A percentile compares a stretch with the other conserved stretches of the same genome.
Evolutionary conservation across 768 basidiomycete genomes (phyloP).

Genomic region (Trametes elegans): DNA sequence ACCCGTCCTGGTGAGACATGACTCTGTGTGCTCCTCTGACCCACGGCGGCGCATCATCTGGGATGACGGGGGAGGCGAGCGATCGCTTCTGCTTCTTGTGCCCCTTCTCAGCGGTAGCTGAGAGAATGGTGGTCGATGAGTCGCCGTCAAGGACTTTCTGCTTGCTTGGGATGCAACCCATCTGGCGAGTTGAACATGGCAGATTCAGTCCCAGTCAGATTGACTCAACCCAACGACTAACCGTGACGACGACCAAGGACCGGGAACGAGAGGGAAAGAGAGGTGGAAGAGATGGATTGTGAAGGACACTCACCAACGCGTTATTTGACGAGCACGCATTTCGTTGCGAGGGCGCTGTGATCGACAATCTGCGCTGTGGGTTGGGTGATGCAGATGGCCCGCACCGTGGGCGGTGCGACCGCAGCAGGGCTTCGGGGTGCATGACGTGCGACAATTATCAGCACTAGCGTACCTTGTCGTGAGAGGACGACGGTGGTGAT

Average conservation of each 20-base stretch:
- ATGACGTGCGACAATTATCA: neutral
- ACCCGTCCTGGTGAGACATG: constrained; percentile 30
- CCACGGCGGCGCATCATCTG: constrained; percentile 31
- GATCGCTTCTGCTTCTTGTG: constrained; percentile 9
- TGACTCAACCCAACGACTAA: neutral
- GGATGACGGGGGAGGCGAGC: constrained; percentile 23
- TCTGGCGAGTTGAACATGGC: constrained; percentile 14
- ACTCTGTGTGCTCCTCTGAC: constrained; percentile 25
- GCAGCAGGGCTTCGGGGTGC: neutral
- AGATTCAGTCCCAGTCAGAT: too few species aligned
- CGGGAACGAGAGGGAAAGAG: neutral
- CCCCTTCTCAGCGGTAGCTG: constrained; percentile 3
- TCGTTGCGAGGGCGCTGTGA: constrained; percentile 16
- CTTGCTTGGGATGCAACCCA: constrained; percentile 47
- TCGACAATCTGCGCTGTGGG: constrained; percentile 6
- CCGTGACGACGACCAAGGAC: constrained; percentile 4
- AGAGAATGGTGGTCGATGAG: constrained; percentile 1
- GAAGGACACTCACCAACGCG: constrained; percentile 7
- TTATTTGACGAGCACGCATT: constrained; percentile 5
- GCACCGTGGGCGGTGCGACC: constrained; percentile 5
- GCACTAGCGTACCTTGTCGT: neutral
- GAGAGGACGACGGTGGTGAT: neutral
- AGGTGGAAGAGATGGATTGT: neutral
- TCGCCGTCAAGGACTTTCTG: constrained; percentile 23
- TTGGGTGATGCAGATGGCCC: constrained; percentile 15